phyloP scores from a whole-genome alignment of 1,284 basidiomycete genomes.

The Marasmius fiardii region DNA sequence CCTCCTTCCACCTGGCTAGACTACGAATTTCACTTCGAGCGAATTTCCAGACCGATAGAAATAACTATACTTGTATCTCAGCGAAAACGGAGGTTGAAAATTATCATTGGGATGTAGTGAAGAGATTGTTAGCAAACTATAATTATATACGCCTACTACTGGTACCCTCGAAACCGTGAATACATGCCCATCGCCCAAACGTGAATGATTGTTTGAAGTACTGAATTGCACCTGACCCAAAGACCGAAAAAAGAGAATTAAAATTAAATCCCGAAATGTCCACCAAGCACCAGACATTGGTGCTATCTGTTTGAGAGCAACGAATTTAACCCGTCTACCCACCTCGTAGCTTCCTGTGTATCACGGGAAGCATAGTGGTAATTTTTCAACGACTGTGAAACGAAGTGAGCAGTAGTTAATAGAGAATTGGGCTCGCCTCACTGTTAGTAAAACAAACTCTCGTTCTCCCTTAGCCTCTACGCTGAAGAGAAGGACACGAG shows the following conservation, averaged over 20 bases:
- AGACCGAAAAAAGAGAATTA: slow-evolving; percentile 7
- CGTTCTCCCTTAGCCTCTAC: slow-evolving; percentile 53
- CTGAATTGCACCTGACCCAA: neutral
- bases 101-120: neutral
- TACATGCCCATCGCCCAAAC: neutral
- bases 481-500: slow-evolving; percentile 37
- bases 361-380: slow-evolving; percentile 48
- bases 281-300: neutral
- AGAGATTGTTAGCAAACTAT: neutral
- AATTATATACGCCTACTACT: neutral
- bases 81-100: too few relatives aligned
- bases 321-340: slow-evolving; percentile 52
- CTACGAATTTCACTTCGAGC: too few relatives aligned
- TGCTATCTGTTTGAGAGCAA: slow-evolving; percentile 16
- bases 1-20: slow-evolving; percentile 85
- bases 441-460: slow-evolving; percentile 63
- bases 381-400: slow-evolving; percentile 46
- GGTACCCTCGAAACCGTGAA: neutral
- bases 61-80: too few relatives aligned
- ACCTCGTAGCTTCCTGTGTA: slow-evolving; percentile 34
- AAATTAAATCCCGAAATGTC: neutral
- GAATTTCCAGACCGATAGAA: too few relatives aligned
- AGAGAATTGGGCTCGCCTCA: slow-evolving; percentile 28
- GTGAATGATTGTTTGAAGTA: neutral
- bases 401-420: slow-evolving; percentile 1